Base-by-base conservation (phyloP, 2,329 filamentous ascomycete species). In the Colletotrichum orchidophilum region DNA sequence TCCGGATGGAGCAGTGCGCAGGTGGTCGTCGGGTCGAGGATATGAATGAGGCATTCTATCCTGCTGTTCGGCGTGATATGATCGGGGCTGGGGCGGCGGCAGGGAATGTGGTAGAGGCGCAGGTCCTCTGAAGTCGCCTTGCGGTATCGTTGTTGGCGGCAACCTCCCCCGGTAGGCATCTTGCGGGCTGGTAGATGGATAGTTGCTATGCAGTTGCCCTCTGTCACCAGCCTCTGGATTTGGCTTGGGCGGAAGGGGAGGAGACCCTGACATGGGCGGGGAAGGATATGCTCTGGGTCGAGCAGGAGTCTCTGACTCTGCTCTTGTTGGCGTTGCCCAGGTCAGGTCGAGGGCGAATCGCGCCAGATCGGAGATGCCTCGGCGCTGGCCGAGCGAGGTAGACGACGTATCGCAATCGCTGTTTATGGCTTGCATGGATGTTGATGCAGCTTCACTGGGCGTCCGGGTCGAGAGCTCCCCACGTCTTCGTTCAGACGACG, bases 261-360 rank as follows among this genome's bases (percentile, higher is more conserved):
- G 89, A 85, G 90, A 91, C 80, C 89, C 90, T 86, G 91, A 92
- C 91, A 92, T 92, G 87, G 91, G 91, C 84, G 91, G 90, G 86
- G 91, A 92, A 80, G 90, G 90, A 83, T 92, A 92, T 80, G 87
- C 88, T 85, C 85, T 85, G 78, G 84, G 84, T 78, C 84, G 86
- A 83, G 85, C 84, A 84, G 83, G 80, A 80, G 83, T 83, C 81
- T 85, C 84, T 78, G 83, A 85, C 84, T 86, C 83, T 85, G 82
- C 83, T 87, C 84, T 84, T 74, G 31, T n/a, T 29, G 74, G 75
- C 77, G 76, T 77, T 78, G 83, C 83, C 86, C 87, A 86, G 81
- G 84, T 84, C 83, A 85, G 82, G 83, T 88, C 87, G 77, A 88
- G 84, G 81, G 83, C 83, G 79, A 87, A 87, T 78, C 84, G 84